These are phyloP conservation scores for Aspergillus ibericus DNA, from an alignment of 2,329 filamentous ascomycete genomes.

Conservation along the genomic window DNA sequence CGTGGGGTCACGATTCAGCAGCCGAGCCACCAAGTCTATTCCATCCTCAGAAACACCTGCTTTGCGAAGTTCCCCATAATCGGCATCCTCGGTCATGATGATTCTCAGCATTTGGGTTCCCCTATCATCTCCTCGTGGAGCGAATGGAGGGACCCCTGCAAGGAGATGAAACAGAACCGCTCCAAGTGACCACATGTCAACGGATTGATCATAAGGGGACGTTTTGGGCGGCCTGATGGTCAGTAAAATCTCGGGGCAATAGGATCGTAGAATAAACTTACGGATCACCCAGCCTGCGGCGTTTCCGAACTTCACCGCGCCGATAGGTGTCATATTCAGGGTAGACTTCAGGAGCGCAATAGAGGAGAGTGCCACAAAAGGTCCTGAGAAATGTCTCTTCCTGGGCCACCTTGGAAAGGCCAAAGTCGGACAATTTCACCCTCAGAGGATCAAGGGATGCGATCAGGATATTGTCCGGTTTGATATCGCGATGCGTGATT, in stretches of 20 bases:
- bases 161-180: constrained; percentile 87
- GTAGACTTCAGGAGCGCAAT: constrained; percentile 96
- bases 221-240: constrained; percentile 47
- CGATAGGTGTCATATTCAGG: constrained; percentile 72
- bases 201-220: constrained; percentile 79
- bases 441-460: constrained; percentile 68
- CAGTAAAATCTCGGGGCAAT: constrained; percentile 13
- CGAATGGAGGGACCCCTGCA: constrained; percentile 77
- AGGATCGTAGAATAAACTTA: constrained; percentile 27
- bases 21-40: constrained; percentile 72
- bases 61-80: constrained; percentile 63
- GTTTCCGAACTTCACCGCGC: constrained; percentile 61
- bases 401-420: constrained; percentile 89
- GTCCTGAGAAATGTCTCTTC: constrained; percentile 92
- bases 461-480: constrained; percentile 95
- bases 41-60: constrained; percentile 63
- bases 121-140: constrained; percentile 71
- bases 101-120: constrained; percentile 74
- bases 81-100: constrained; percentile 77
- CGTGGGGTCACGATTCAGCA: constrained; percentile 79
- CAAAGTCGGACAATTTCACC: constrained; percentile 95
- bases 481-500: constrained; percentile 98
- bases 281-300: constrained; percentile 56
- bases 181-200: constrained; percentile 95
- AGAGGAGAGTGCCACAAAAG: constrained; percentile 92